These are phyloP conservation scores for Penicillium aurantiogriseum DNA, from an alignment of 2,329 filamentous ascomycete species.

Conservation along the genomic window DNA sequence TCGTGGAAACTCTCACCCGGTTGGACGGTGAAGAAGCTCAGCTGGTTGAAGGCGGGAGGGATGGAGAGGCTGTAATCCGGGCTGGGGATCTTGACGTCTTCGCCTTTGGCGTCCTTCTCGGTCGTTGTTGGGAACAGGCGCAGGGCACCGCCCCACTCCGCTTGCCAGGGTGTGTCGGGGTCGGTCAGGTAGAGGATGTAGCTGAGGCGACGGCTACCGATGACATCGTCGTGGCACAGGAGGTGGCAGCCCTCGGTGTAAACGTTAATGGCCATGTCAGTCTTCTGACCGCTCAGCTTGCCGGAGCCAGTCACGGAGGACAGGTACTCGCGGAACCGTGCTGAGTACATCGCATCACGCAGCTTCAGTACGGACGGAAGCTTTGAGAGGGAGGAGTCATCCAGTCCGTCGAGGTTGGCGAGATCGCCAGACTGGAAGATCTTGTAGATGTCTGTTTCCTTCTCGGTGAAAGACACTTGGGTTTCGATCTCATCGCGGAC, in stretches of 20 bases:
- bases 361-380: constrained; percentile 85
- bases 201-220: constrained; percentile 91
- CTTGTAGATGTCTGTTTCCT: constrained; percentile 99
- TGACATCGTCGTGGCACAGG: constrained; percentile 96
- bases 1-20: constrained; percentile 99
- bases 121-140: constrained; percentile 76
- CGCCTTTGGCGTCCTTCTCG: constrained; percentile 65
- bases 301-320: constrained; percentile 83
- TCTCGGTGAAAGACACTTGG: constrained; percentile 93
- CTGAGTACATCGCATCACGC: constrained; percentile 92
- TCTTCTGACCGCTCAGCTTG: constrained; percentile 85
- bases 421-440: constrained; percentile 98
- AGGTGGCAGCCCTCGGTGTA: constrained; percentile 96
- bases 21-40: constrained; percentile 97
- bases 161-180: constrained; percentile 84
- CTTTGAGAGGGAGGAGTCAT: constrained; percentile 78
- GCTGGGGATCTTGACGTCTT: constrained; percentile 73
- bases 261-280: constrained; percentile 98
- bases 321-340: constrained; percentile 83
- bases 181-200: constrained; percentile 97
- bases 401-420: constrained; percentile 91
- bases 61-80: constrained; percentile 79
- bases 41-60: constrained; percentile 93
- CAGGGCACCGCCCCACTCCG: constrained; percentile 89
- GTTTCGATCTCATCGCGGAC: constrained; percentile 86